Percentiles rank a stretch among this genome's conserved stretches.
These are phyloP conservation scores for Macrolepiota dolichaula DNA, from an alignment of 768 basidiomycete genomes.

Conservation along the genomic window DNA sequence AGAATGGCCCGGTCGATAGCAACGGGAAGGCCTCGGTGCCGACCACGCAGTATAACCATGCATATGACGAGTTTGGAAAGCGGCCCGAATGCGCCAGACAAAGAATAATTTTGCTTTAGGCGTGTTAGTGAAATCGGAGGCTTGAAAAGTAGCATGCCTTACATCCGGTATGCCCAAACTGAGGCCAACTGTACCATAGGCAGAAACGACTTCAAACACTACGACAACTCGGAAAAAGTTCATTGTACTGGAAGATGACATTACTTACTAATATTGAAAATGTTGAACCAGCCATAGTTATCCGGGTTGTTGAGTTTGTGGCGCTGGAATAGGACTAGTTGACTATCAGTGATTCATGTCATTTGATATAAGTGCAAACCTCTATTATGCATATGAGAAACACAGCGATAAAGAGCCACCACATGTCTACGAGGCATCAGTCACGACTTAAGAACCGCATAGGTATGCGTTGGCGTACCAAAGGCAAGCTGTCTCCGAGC, in stretches of 20 bases:
- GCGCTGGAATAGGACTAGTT: slow-evolving; percentile 36
- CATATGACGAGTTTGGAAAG: slow-evolving; percentile 87
- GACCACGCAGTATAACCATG: slow-evolving; percentile 89
- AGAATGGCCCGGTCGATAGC: slow-evolving; percentile 88
- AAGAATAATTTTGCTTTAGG: slow-evolving; percentile 71
- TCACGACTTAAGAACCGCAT: not conserved
- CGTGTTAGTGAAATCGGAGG: not conserved
- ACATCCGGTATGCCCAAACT: slow-evolving; percentile 86
- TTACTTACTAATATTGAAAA: slow-evolving; percentile 70
- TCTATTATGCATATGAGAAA: slow-evolving; percentile 94
- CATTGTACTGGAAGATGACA: slow-evolving; percentile 1
- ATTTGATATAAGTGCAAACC: slow-evolving; percentile 36
- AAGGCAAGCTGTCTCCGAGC: slow-evolving; percentile 88
- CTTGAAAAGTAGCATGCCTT: slow-evolving; percentile 19
- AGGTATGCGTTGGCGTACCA: slow-evolving; percentile 40
- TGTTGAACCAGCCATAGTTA: slow-evolving; percentile 72
- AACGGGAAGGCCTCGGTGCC: slow-evolving; percentile 85
- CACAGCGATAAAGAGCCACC: slow-evolving; percentile 87
- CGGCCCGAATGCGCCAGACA: slow-evolving; percentile 73
- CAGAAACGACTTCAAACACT: slow-evolving; percentile 89
- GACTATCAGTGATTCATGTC: not conserved
- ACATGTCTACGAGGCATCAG: slow-evolving; percentile 67
- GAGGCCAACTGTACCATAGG: slow-evolving; percentile 87
- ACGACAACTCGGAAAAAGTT: not conserved
- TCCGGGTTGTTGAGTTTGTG: slow-evolving; percentile 50